phyloP scores from a whole-genome alignment of 805 yeast species.

The Yarrowia sp. region DNA sequence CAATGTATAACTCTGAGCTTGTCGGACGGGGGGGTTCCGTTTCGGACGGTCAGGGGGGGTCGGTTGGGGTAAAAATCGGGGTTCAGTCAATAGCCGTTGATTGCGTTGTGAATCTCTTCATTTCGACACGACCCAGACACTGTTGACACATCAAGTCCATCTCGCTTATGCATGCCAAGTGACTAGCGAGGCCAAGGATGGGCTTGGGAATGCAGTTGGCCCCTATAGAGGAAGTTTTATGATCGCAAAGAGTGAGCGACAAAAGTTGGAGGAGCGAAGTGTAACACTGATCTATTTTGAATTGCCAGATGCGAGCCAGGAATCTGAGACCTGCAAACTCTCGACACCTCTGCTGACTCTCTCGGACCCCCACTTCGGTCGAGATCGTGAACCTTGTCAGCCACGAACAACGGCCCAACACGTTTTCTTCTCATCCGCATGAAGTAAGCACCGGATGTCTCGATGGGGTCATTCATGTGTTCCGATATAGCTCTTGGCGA shows the following conservation, averaged over 20 bases:
- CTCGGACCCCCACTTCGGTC: not conserved
- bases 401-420: conserved; percentile 13
- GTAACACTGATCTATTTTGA: conserved; percentile 1
- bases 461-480: not conserved
- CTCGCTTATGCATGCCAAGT: conserved; percentile 28
- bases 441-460: not conserved
- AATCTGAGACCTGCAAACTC: conserved; percentile 7
- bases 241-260: not conserved
- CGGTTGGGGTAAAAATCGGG: too few relatives aligned
- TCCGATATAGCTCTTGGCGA: conserved; percentile 19
- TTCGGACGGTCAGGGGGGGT: not conserved
- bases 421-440: not conserved
- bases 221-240: not conserved
- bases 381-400: not conserved
- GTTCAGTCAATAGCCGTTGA: too few relatives aligned
- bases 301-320: not conserved
- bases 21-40: not conserved
- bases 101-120: too few relatives aligned
- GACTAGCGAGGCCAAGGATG: not conserved
- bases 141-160: not conserved
- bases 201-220: not conserved
- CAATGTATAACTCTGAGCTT: conserved; percentile 1
- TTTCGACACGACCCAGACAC: too few relatives aligned
- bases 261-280: not conserved
- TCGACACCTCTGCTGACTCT: not conserved